Conservation (phyloP, 345 rosid species). For the Aquilaria yunnanensis region DNA sequence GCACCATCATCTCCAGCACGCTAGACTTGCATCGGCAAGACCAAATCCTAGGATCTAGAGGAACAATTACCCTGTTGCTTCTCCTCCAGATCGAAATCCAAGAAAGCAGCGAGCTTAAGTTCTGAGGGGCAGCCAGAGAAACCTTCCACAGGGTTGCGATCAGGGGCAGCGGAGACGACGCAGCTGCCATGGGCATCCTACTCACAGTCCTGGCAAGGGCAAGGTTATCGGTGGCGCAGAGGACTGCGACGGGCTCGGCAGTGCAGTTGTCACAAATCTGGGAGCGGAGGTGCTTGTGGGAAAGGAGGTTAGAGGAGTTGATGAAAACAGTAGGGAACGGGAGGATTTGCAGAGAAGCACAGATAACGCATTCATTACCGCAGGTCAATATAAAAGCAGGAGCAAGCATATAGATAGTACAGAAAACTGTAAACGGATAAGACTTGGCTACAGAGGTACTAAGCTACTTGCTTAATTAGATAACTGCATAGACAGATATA, state of each 20-base stretch:
- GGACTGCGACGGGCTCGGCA: slow-evolving; percentile 51
- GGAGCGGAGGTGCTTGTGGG: slow-evolving; percentile 73
- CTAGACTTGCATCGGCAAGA: slow-evolving; percentile 29
- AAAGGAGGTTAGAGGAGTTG: slow-evolving; percentile 73
- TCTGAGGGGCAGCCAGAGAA: slow-evolving; percentile 68
- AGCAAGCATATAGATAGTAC: too few relatives aligned
- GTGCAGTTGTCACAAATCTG: slow-evolving; percentile 85
- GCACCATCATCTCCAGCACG: slow-evolving; percentile 6
- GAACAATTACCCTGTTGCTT: slow-evolving; percentile 17
- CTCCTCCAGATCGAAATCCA: slow-evolving; percentile 45
- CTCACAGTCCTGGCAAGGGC: slow-evolving; percentile 67
- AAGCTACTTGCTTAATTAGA: too few relatives aligned
- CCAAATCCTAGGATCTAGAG: slow-evolving; percentile 15
- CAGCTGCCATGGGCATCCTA: slow-evolving; percentile 59
- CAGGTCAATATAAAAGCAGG: too few relatives aligned
- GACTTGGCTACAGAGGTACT: too few relatives aligned
- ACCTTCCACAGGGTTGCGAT: slow-evolving; percentile 49
- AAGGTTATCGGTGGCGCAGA: slow-evolving; percentile 51
- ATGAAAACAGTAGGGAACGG: slow-evolving; percentile 23
- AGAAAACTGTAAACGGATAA: too few relatives aligned
- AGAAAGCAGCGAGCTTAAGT: slow-evolving; percentile 43
- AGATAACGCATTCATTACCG: slow-evolving; percentile 64
- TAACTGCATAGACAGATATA: too few relatives aligned
- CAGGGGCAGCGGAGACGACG: slow-evolving; percentile 51
- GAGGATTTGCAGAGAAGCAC: slow-evolving; percentile 51